phyloP scores from a whole-genome alignment of 2,329 filamentous ascomycete species.

The Xylariaceae sp. region DNA sequence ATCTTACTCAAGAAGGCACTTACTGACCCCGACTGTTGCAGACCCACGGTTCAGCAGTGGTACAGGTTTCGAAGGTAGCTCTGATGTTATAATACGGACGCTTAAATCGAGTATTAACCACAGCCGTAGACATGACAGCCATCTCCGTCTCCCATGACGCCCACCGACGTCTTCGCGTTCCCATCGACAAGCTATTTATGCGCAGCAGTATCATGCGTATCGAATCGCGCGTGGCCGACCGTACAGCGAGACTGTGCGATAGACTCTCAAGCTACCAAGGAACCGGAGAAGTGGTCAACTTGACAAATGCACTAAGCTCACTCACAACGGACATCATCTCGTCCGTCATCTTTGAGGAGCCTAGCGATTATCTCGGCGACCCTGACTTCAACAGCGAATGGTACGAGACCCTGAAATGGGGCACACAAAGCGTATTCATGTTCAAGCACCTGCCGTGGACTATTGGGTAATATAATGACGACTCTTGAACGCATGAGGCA shows the following conservation, averaged over 20 bases:
- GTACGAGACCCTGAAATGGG: conserved; percentile 10
- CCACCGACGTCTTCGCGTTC: conserved; percentile 4
- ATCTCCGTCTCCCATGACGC: conserved; percentile 5
- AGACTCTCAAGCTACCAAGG: background rate
- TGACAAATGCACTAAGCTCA: conserved; percentile 5
- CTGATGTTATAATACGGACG: background rate
- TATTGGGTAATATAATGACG: background rate
- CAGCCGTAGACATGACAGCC: background rate
- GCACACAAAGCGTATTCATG: conserved; percentile 3
- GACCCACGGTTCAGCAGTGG: background rate
- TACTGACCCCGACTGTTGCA: too few relatives aligned
- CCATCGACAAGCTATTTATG: conserved; percentile 4
- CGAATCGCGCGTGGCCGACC: conserved; percentile 8
- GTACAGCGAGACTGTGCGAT: background rate
- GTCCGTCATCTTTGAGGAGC: conserved; percentile 10
- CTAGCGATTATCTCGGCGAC: conserved; percentile 14
- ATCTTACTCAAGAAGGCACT: too few relatives aligned
- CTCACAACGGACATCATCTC: conserved; percentile 15
- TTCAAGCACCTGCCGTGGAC: conserved; percentile 12
- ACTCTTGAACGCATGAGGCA: background rate
- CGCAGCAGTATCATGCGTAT: conserved; percentile 3
- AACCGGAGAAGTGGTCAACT: conserved; percentile 9
- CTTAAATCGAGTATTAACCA: background rate
- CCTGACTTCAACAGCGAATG: conserved; percentile 12
- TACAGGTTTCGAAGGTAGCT: conserved; percentile 14